These are phyloP conservation scores for Camelina hispida DNA, from an alignment of 345 rosid genomes.

Conservation along the genomic window DNA sequence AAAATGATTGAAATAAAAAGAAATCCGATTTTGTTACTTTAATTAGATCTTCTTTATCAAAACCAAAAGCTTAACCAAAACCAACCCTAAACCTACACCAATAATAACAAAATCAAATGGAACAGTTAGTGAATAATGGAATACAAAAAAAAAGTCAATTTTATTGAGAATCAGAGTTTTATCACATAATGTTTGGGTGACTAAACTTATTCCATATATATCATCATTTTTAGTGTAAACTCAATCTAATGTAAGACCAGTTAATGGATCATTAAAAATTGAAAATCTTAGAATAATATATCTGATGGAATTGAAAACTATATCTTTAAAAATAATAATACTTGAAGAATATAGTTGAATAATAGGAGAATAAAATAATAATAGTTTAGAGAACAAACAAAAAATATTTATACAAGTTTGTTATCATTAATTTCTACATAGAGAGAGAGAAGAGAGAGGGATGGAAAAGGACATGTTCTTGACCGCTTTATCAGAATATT, in stretches of 20 bases:
- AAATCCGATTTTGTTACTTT: too few relatives aligned
- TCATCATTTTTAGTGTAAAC: background rate
- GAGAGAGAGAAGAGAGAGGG: conserved; percentile 43
- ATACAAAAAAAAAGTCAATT: conserved; percentile 1
- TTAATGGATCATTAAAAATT: background rate
- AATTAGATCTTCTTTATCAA: too few relatives aligned
- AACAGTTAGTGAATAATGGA: background rate
- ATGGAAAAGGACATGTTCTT: conserved; percentile 47
- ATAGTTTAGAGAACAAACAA: conserved; percentile 31
- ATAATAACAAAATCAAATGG: conserved; percentile 18
- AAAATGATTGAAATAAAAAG: too few relatives aligned
- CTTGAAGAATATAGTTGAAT: conserved; percentile 15
- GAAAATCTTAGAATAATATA: conserved; percentile 17
- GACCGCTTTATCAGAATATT: conserved; percentile 61
- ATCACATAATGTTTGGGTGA: background rate
- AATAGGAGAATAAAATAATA: conserved; percentile 25
- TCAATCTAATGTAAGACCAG: conserved; percentile 27
- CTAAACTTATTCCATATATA: conserved; percentile 11
- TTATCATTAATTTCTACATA: conserved; percentile 33
- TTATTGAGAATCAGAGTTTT: conserved; percentile 1
- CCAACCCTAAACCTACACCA: conserved; percentile 16
- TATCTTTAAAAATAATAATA: background rate
- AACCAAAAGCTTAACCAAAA: too few relatives aligned
- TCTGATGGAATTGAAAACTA: conserved; percentile 25
- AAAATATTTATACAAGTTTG: conserved; percentile 43